A percentile compares a stretch with the other conserved stretches of the same genome.
Evolutionary conservation across 768 basidiomycete genomes (phyloP).

Genomic region (Podaxis rugospora): DNA sequence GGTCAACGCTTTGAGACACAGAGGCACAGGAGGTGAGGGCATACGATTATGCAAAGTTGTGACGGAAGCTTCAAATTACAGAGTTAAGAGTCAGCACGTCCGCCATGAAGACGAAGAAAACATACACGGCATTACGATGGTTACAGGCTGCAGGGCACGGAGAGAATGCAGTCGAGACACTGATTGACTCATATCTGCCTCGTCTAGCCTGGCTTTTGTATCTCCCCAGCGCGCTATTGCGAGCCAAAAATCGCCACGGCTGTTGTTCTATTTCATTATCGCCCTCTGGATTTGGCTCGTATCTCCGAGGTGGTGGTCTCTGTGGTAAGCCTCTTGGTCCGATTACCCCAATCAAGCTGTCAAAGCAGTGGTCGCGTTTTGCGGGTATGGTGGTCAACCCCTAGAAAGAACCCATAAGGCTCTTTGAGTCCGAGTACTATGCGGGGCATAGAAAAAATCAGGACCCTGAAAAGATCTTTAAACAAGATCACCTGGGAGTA

Average conservation of each 20-base stretch:
- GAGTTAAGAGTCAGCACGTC: not conserved
- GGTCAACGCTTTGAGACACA: not conserved
- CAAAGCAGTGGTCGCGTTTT: not conserved
- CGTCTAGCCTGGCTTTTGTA: not conserved
- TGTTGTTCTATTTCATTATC: not conserved
- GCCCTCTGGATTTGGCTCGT: not conserved
- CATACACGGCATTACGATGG: slow-evolving; percentile 18
- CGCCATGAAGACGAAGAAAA: not conserved
- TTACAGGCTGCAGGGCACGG: not conserved
- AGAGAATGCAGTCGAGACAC: not conserved
- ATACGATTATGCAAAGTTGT: slow-evolving; percentile 44
- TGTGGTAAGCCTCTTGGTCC: not conserved
- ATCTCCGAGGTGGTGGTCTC: not conserved
- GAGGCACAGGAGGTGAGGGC: slow-evolving; percentile 8
- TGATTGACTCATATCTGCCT: not conserved
- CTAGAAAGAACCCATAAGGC: not conserved
- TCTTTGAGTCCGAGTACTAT: not conserved
- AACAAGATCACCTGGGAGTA: not conserved
- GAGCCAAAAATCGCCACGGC: not conserved
- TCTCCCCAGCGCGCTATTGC: not conserved
- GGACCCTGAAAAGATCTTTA: not conserved
- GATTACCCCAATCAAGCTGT: not conserved
- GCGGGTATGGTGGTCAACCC: not conserved
- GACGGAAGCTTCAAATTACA: slow-evolving; percentile 19
- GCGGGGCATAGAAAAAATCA: not conserved